Conservation (phyloP, 768 basidiomycete species). For the Leccinum arenicola region DNA sequence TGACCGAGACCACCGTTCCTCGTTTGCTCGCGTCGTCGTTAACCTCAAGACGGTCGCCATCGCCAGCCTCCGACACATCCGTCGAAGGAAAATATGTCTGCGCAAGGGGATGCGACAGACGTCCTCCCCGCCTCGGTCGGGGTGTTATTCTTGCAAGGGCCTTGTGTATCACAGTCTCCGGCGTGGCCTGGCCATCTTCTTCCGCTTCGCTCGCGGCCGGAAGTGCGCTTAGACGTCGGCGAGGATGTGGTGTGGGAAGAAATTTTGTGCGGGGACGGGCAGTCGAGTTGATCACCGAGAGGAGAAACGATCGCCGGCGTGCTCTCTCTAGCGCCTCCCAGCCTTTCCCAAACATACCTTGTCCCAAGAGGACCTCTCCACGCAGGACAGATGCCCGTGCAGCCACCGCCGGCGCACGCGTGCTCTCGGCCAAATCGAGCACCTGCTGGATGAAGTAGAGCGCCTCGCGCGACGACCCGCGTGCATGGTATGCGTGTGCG, state of each 20-base stretch:
- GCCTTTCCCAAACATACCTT: conserved; percentile 58
- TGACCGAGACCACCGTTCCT: conserved; percentile 74
- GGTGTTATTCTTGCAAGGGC: conserved; percentile 69
- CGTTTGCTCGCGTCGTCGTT: conserved; percentile 51
- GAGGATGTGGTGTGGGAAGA: conserved; percentile 45
- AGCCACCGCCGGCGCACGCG: conserved; percentile 63
- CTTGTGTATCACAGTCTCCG: conserved; percentile 39
- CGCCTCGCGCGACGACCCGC: conserved; percentile 83
- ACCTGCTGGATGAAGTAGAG: conserved; percentile 83
- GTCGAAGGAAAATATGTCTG: conserved; percentile 36
- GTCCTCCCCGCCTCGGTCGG: conserved; percentile 46
- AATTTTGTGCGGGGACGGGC: conserved; percentile 59
- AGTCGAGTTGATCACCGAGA: conserved; percentile 82
- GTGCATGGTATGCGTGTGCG: conserved; percentile 56
- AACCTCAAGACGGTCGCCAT: conserved; percentile 3
- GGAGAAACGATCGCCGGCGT: conserved; percentile 76
- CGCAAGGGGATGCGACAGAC: conserved; percentile 66
- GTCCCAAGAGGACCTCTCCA: conserved; percentile 67
- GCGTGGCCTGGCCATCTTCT: conserved; percentile 29
- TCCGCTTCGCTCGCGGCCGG: conserved; percentile 46
- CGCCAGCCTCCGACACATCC: no score
- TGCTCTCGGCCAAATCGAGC: conserved; percentile 60
- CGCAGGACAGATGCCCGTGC: conserved; percentile 65
- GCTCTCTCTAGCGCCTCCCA: conserved; percentile 52
- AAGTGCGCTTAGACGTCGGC: conserved; percentile 55